Evolutionary conservation across 2,329 filamentous ascomycete genomes (phyloP).

Genomic region (Epichloe glyceriae): DNA sequence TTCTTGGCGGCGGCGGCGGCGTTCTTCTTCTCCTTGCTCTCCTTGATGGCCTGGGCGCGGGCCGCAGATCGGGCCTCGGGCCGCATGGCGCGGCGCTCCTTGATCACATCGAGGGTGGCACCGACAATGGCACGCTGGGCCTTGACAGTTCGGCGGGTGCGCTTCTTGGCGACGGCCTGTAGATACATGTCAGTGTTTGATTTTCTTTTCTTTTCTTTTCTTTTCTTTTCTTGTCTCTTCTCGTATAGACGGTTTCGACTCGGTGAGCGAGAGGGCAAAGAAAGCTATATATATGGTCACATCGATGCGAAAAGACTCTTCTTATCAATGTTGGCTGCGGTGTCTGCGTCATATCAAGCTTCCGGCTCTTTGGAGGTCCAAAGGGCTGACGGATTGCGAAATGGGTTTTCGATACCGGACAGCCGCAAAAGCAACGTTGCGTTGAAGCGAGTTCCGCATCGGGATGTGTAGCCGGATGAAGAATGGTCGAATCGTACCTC

Average conservation of each 20-base stretch:
- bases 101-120: constrained; percentile 98
- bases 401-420: neutral
- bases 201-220: too few species aligned
- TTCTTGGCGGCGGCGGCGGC: constrained; percentile 86
- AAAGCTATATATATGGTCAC: neutral
- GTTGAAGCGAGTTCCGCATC: neutral
- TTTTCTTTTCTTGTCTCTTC: neutral
- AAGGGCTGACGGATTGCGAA: neutral
- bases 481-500: constrained; percentile 56
- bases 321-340: too few species aligned
- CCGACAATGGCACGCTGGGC: constrained; percentile 97
- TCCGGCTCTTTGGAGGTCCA: neutral
- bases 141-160: constrained; percentile 95
- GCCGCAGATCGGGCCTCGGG: constrained; percentile 91
- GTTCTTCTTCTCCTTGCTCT: constrained; percentile 97
- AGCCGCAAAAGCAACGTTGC: neutral
- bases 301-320: neutral
- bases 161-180: constrained; percentile 99
- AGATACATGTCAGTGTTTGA: constrained; percentile 23
- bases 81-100: constrained; percentile 91
- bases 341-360: neutral
- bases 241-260: neutral
- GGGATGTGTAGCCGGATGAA: too few species aligned
- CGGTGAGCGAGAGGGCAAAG: neutral
- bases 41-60: constrained; percentile 82